Percentiles rank a stretch among this genome's conserved stretches.
phyloP scores from a whole-genome alignment of 2,329 filamentous ascomycete species.

The Fusarium decemcellulare region DNA sequence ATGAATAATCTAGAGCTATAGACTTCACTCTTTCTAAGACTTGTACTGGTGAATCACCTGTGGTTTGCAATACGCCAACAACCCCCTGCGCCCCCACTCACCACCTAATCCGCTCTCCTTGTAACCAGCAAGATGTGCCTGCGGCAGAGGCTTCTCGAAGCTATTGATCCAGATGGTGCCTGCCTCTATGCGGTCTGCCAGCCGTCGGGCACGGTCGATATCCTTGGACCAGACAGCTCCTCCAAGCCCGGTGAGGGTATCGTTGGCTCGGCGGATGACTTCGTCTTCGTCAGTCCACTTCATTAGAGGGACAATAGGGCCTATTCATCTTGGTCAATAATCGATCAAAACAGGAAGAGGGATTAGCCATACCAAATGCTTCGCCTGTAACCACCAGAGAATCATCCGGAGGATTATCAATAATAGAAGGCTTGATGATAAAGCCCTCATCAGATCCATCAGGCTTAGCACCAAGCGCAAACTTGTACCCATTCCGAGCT shows the following conservation, averaged over 20 bases:
- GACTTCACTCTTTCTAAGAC: not conserved
- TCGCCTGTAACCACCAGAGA: slow-evolving; percentile 69
- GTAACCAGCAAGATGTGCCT: slow-evolving; percentile 56
- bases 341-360: not conserved
- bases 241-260: slow-evolving; percentile 66
- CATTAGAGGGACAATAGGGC: slow-evolving; percentile 72
- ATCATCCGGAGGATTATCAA: slow-evolving; percentile 69
- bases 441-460: slow-evolving; percentile 59
- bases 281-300: slow-evolving; percentile 73
- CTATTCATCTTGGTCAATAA: not conserved
- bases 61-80: slow-evolving; percentile 21
- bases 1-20: not conserved
- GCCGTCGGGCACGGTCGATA: slow-evolving; percentile 60
- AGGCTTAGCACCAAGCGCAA: slow-evolving; percentile 34
- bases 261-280: slow-evolving; percentile 68
- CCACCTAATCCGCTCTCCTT: slow-evolving; percentile 59
- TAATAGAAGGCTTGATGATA: slow-evolving; percentile 70
- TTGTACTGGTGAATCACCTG: slow-evolving; percentile 22
- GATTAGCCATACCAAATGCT: slow-evolving; percentile 53
- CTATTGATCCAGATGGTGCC: slow-evolving; percentile 73
- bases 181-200: slow-evolving; percentile 67
- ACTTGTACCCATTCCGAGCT: slow-evolving; percentile 54
- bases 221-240: slow-evolving; percentile 70
- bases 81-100: slow-evolving; percentile 56
- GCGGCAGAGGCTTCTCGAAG: slow-evolving; percentile 56